Conservation (phyloP, 2,329 filamentous ascomycete species). For the Ambrosiella xylebori region DNA sequence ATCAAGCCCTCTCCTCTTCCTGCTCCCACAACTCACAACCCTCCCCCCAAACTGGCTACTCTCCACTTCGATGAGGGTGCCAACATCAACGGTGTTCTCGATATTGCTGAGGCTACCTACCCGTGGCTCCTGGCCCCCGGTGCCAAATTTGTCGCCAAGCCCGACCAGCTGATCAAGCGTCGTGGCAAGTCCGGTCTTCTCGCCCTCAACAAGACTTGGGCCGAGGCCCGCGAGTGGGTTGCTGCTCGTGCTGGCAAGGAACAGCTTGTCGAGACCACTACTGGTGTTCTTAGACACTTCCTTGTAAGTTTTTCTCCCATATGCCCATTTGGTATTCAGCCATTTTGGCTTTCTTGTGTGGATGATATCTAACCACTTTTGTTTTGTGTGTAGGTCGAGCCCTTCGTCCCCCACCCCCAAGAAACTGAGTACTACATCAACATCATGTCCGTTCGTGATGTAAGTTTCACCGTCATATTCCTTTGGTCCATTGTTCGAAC, state of each 20-base stretch:
- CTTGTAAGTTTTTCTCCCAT: slow-evolving; percentile 30
- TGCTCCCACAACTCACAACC: slow-evolving; percentile 69
- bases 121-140: slow-evolving; percentile 77
- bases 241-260: slow-evolving; percentile 79
- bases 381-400: slow-evolving; percentile 42
- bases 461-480: slow-evolving; percentile 36
- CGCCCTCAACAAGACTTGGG: slow-evolving; percentile 92
- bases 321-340: no score
- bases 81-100: slow-evolving; percentile 65
- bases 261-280: slow-evolving; percentile 82
- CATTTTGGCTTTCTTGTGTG: background rate
- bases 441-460: slow-evolving; percentile 99
- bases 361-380: background rate
- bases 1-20: slow-evolving; percentile 97
- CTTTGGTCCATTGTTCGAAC: no score
- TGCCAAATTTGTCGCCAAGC: slow-evolving; percentile 94
- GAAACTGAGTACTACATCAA: slow-evolving; percentile 99
- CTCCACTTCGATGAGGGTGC: slow-evolving; percentile 85
- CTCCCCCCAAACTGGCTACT: slow-evolving; percentile 75
- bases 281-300: slow-evolving; percentile 83
- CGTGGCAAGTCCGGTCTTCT: slow-evolving; percentile 97
- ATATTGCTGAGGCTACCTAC: slow-evolving; percentile 92
- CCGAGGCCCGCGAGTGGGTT: slow-evolving; percentile 87
- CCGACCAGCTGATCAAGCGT: slow-evolving; percentile 99
- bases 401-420: slow-evolving; percentile 88